Conservation (phyloP, 176 grass and related monocot genomes). For the Cymbopogon citratus region DNA sequence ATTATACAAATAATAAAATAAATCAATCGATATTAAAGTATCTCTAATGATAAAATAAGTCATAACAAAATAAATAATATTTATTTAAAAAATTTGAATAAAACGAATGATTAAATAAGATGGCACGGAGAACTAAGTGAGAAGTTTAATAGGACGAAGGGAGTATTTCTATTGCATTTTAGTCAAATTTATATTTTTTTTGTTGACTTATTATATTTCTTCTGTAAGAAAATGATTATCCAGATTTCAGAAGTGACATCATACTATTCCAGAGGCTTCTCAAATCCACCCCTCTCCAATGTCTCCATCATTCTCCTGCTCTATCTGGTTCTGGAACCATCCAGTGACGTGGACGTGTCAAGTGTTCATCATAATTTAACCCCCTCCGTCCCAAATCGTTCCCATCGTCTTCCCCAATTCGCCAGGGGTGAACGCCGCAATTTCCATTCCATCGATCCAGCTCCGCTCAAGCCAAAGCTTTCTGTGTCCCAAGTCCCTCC, state of each 20-base stretch:
- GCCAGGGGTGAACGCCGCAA: neutral
- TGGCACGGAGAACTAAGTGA: too few relatives aligned
- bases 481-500: neutral
- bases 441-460: neutral
- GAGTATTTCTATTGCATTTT: too few relatives aligned
- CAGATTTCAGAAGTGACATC: neutral
- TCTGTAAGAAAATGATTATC: too few relatives aligned
- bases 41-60: too few relatives aligned
- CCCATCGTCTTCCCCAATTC: neutral
- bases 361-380: neutral
- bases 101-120: too few relatives aligned
- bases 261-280: neutral
- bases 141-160: too few relatives aligned
- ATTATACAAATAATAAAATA: too few relatives aligned
- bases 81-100: too few relatives aligned
- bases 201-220: too few relatives aligned
- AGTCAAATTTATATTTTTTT: too few relatives aligned
- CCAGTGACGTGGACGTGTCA: neutral
- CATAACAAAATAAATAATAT: too few relatives aligned
- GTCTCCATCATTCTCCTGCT: neutral
- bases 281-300: neutral
- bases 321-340: slow-evolving; percentile 31
- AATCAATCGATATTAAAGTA: too few relatives aligned
- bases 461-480: neutral
- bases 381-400: neutral